Evolutionary conservation across 2,329 filamentous ascomycete genomes (phyloP).

Genomic region (Claviceps sp.): DNA sequence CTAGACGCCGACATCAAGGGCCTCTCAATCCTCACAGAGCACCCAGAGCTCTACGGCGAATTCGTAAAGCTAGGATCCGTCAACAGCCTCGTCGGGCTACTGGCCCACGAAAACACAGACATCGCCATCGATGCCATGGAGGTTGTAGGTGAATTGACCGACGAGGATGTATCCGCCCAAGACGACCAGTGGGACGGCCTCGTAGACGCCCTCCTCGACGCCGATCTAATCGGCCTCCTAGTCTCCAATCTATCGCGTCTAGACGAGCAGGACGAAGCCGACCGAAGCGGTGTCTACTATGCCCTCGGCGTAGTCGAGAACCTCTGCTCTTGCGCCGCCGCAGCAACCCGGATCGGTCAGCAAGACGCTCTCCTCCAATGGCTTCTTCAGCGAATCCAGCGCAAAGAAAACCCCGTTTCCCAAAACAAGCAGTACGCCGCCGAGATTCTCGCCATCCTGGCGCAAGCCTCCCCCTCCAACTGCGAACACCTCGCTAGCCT

Average conservation of each 20-base stretch:
- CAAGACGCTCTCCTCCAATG: conserved; percentile 59
- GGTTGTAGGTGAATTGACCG: conserved; percentile 79
- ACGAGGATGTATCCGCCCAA: conserved; percentile 77
- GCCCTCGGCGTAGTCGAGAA: conserved; percentile 75
- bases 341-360: conserved; percentile 58
- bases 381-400: conserved; percentile 62
- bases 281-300: conserved; percentile 78
- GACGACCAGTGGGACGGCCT: conserved; percentile 70
- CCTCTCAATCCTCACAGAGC: conserved; percentile 75
- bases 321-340: conserved; percentile 55
- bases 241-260: conserved; percentile 68
- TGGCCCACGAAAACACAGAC: conserved; percentile 94
- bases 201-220: conserved; percentile 51
- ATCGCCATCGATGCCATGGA: conserved; percentile 87
- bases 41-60: conserved; percentile 69
- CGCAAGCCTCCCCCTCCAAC: conserved; percentile 60
- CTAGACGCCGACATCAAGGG: conserved; percentile 79
- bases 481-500: conserved; percentile 46
- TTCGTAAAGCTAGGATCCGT: conserved; percentile 65
- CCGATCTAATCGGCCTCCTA: conserved; percentile 61
- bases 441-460: conserved; percentile 78
- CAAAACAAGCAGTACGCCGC: conserved; percentile 96
- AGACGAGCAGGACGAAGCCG: conserved; percentile 57
- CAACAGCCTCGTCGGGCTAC: conserved; percentile 60
- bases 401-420: conserved; percentile 51